Base-by-base conservation (phyloP, 495 filamentous ascomycete genomes). In the Echria macrotheca region DNA sequence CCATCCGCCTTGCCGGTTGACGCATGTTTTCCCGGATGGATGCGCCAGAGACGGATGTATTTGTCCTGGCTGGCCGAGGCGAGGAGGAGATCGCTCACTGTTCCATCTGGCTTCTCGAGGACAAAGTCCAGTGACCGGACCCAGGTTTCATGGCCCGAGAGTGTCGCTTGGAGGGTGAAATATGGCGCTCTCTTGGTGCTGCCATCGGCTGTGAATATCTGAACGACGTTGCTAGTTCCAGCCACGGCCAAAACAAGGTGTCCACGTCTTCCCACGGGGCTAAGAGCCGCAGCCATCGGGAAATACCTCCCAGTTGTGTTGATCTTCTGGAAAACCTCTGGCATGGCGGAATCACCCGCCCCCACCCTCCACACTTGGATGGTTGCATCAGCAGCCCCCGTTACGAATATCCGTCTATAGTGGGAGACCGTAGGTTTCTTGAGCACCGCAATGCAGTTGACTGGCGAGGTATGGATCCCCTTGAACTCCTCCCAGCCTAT, bases 31-130 rank as follows among this genome's bases (percentile, higher is more conserved):
- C 85, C 87, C 43, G 79, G 75, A 44, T 84, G 87, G 18, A 97
- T 63, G 39, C 90, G 80, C 94, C 93, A 99, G 18, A 99, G 74
- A 32, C 93, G 84, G 62, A 97, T 85, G 57, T 96, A 99, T 66
- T 91, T 96, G 58, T 99, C 93, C 67, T 99, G 93, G 60, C 90
- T 95, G 5, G 91, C 90, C 19, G 91, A 96, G 1, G 94, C 89
- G 10, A 99, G 73, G 39, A 97, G 66, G 12, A 97, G 61, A 65
- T 95, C 89, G 35, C 75, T 77, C 3, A 63, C 65, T 1, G 12
- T 5, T 11, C 52, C 38, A 9, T 67, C 63, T 15, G 65, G 66
- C 31, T 66, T 79, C 56, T 94, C 87, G 53, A 61, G 61, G 11
- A 81, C 78, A 52, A 98, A 93, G 25, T 83, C 80, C 8, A 97